Conservation (phyloP, 768 basidiomycete species). For the Mycena latifolia region DNA sequence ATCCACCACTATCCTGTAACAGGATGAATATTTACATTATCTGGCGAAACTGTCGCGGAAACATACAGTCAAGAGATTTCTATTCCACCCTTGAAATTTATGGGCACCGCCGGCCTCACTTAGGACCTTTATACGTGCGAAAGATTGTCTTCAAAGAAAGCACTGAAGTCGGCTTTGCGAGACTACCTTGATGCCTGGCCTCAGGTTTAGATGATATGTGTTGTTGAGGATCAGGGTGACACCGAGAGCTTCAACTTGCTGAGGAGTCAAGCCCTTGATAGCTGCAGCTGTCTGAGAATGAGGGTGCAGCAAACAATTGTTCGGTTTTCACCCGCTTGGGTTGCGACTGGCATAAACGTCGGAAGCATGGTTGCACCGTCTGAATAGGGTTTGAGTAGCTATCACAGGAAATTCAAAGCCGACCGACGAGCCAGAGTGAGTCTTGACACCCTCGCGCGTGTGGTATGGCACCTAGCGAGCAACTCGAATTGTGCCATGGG, state of each 20-base stretch:
- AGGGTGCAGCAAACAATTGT: background rate
- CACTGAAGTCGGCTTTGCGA: too few relatives aligned
- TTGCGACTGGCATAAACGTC: slow-evolving; percentile 95
- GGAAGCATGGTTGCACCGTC: slow-evolving; percentile 88
- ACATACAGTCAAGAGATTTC: slow-evolving; percentile 85
- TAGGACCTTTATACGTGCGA: too few relatives aligned
- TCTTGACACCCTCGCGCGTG: slow-evolving; percentile 84
- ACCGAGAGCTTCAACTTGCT: slow-evolving; percentile 86
- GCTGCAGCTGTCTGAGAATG: slow-evolving; percentile 50
- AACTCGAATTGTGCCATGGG: slow-evolving; percentile 67
- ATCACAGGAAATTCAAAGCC: background rate
- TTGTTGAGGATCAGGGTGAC: slow-evolving; percentile 87
- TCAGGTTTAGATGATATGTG: slow-evolving; percentile 74
- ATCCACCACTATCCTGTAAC: slow-evolving; percentile 87
- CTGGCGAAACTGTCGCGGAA: slow-evolving; percentile 18
- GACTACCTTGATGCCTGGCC: slow-evolving; percentile 85
- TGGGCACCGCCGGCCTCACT: slow-evolving; percentile 88
- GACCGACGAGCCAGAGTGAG: slow-evolving; percentile 86
- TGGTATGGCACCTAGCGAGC: slow-evolving; percentile 84
- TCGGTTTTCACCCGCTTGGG: slow-evolving; percentile 69
- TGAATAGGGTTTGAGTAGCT: slow-evolving; percentile 42
- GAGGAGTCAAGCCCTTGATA: slow-evolving; percentile 90
- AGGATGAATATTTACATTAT: slow-evolving; percentile 2
- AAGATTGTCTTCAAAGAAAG: too few relatives aligned
- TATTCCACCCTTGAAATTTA: slow-evolving; percentile 89